phyloP scores from a whole-genome alignment of 768 basidiomycete species.

The Pulveroboletus sp. region DNA sequence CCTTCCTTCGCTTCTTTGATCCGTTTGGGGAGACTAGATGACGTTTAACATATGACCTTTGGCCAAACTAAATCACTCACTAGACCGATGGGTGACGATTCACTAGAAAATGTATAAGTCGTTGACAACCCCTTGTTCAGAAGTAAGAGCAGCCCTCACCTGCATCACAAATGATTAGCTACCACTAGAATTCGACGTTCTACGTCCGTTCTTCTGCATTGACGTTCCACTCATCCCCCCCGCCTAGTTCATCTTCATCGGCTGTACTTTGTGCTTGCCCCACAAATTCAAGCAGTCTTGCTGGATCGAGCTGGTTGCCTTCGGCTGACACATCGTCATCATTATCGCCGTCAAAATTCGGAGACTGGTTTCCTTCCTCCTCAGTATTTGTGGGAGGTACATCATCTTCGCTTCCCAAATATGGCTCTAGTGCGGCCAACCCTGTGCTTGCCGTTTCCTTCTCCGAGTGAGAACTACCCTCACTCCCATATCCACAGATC shows the following conservation, averaged over 20 bases:
- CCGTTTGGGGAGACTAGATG: neutral
- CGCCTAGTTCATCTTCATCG: slow-evolving; percentile 29
- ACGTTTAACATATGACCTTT: slow-evolving; percentile 1
- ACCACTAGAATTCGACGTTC: neutral
- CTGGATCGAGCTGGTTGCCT: slow-evolving; percentile 12
- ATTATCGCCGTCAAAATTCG: slow-evolving; percentile 9
- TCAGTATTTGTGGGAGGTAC: neutral
- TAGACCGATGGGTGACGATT: neutral
- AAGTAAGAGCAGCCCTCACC: neutral
- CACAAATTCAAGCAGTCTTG: slow-evolving; percentile 20
- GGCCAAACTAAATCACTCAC: neutral
- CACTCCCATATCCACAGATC: slow-evolving; percentile 58
- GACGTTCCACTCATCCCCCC: slow-evolving; percentile 29
- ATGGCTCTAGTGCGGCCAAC: slow-evolving; percentile 22
- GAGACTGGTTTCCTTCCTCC: slow-evolving; percentile 12
- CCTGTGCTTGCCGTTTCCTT: slow-evolving; percentile 13
- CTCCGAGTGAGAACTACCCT: slow-evolving; percentile 35
- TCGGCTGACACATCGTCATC: slow-evolving; percentile 14
- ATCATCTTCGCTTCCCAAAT: slow-evolving; percentile 21
- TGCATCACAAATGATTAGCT: neutral
- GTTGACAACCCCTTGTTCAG: neutral
- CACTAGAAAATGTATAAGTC: slow-evolving; percentile 3
- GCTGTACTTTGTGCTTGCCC: slow-evolving; percentile 19
- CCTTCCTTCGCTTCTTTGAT: neutral
- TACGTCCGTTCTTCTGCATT: slow-evolving; percentile 8